Evolutionary conservation across 2,329 filamentous ascomycete species (phyloP).

Genomic region (Pyrenochaeta sp.): DNA sequence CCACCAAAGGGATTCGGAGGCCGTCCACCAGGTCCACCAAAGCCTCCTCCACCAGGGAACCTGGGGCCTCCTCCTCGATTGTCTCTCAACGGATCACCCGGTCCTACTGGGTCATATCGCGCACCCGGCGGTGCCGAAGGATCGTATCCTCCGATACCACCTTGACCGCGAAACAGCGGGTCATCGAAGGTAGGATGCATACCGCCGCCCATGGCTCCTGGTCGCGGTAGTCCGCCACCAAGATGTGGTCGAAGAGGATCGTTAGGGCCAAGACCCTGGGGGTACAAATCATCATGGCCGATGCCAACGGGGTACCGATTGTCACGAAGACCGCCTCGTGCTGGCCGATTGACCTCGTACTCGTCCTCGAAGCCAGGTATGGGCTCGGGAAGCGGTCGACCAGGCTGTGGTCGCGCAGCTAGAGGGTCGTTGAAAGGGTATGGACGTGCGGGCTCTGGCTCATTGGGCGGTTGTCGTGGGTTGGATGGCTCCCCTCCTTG

Average conservation of each 20-base stretch:
- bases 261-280: conserved; percentile 82
- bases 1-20: conserved; percentile 68
- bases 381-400: conserved; percentile 75
- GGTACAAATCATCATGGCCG: conserved; percentile 87
- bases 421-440: conserved; percentile 76
- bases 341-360: conserved; percentile 78
- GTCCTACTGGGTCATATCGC: conserved; percentile 84
- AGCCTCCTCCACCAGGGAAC: conserved; percentile 54
- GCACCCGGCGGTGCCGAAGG: conserved; percentile 84
- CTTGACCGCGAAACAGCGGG: conserved; percentile 76
- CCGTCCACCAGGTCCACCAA: conserved; percentile 57
- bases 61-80: conserved; percentile 39
- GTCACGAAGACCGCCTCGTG: conserved; percentile 59
- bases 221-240: conserved; percentile 65
- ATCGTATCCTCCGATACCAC: conserved; percentile 63
- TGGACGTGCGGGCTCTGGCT: conserved; percentile 68
- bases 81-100: conserved; percentile 57
- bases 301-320: conserved; percentile 71
- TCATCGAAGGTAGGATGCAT: conserved; percentile 98
- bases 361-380: conserved; percentile 95
- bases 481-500: conserved; percentile 37
- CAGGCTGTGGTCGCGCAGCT: conserved; percentile 62
- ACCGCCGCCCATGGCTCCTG: conserved; percentile 72
- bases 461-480: conserved; percentile 61
- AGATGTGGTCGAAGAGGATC: conserved; percentile 79